Evolutionary conservation across 1,284 basidiomycete genomes (phyloP).

Genomic region (Cutaneotrichosporon mucoides): DNA sequence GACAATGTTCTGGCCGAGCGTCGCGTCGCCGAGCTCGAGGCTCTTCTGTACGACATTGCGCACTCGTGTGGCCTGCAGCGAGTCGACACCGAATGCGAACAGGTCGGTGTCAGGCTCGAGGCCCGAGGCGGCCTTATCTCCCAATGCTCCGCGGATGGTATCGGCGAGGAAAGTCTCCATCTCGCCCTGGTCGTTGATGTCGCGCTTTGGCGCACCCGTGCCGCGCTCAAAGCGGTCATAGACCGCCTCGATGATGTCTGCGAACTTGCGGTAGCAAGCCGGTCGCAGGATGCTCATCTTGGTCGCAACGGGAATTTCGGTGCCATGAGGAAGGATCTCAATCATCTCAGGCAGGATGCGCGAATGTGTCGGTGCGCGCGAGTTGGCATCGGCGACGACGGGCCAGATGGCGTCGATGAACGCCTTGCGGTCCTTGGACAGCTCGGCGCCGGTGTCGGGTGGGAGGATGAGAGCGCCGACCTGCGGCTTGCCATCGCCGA

Average conservation of each 20-base stretch:
- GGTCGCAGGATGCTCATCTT: slow-evolving; percentile 48
- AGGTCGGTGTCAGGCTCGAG: slow-evolving; percentile 33
- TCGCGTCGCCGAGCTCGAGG: slow-evolving; percentile 46
- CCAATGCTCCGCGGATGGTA: slow-evolving; percentile 46
- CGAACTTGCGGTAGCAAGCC: slow-evolving; percentile 55
- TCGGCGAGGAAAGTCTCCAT: slow-evolving; percentile 50
- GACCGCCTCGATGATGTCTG: slow-evolving; percentile 52
- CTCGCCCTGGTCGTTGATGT: slow-evolving; percentile 33
- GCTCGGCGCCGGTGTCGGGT: slow-evolving; percentile 51
- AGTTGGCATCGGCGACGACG: slow-evolving; percentile 55
- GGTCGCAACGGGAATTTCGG: slow-evolving; percentile 43
- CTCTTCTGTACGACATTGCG: slow-evolving; percentile 55
- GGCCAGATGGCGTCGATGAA: slow-evolving; percentile 52
- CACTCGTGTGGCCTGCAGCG: slow-evolving; percentile 57
- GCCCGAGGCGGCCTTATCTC: slow-evolving; percentile 37
- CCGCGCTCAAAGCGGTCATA: slow-evolving; percentile 55
- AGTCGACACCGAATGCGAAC: slow-evolving; percentile 55
- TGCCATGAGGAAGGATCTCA: slow-evolving; percentile 52
- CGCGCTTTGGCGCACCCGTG: slow-evolving; percentile 46
- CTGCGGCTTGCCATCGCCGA: slow-evolving; percentile 57
- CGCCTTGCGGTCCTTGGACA: slow-evolving; percentile 48
- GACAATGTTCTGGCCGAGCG: slow-evolving; percentile 51
- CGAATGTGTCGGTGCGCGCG: slow-evolving; percentile 56
- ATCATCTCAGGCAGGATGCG: slow-evolving; percentile 56
- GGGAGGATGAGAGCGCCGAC: slow-evolving; percentile 59